Evolutionary conservation across 2,329 filamentous ascomycete genomes (phyloP).

Genomic region (Fusarium denticulatum): DNA sequence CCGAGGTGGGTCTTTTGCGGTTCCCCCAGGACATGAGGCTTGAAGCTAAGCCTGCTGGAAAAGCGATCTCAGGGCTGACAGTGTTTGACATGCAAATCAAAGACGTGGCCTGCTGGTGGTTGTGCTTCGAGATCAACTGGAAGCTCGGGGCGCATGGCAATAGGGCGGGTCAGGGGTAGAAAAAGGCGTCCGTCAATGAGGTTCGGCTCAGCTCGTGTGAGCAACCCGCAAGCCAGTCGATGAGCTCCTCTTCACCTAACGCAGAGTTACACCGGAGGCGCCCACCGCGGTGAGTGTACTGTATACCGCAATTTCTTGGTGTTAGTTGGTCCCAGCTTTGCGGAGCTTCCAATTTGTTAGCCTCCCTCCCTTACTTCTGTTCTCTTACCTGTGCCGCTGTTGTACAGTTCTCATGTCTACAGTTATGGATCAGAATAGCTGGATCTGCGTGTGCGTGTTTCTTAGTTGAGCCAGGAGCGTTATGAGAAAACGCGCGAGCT

Average conservation of each 20-base stretch:
- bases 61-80: constrained; percentile 14
- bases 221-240: constrained; percentile 22
- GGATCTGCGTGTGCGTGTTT: constrained; percentile 10
- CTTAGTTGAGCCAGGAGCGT: constrained; percentile 18
- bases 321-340: constrained; percentile 9
- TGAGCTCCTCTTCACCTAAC: constrained; percentile 10
- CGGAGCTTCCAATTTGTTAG: background rate
- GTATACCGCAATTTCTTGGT: constrained; percentile 1
- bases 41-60: constrained; percentile 9
- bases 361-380: constrained; percentile 10
- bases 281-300: constrained; percentile 30
- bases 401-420: constrained; percentile 3
- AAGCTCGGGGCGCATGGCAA: constrained; percentile 12
- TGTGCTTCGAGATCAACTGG: constrained; percentile 4
- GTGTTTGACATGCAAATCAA: constrained; percentile 24
- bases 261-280: constrained; percentile 8
- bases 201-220: constrained; percentile 23
- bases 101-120: background rate
- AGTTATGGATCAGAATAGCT: constrained; percentile 14
- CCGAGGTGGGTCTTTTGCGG: constrained; percentile 44
- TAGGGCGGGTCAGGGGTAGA: constrained; percentile 22
- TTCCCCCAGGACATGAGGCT: constrained; percentile 40
- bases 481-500: background rate
- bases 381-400: constrained; percentile 13
- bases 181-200: background rate